Percentiles rank a stretch among this genome's conserved stretches.
Conservation (phyloP, 2,329 filamentous ascomycete species). For the Sporothrix brasiliensis region DNA sequence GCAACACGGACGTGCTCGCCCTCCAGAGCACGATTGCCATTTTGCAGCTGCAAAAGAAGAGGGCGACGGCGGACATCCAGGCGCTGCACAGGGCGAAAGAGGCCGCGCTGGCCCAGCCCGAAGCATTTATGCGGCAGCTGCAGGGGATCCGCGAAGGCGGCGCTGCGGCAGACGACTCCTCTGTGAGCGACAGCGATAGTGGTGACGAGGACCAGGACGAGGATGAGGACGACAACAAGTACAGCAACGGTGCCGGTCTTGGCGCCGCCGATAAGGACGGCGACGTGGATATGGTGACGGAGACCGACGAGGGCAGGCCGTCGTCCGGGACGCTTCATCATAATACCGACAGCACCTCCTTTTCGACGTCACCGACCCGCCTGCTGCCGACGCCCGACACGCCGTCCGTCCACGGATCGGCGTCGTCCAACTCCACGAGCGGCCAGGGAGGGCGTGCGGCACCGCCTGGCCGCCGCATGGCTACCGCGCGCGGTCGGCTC, state of each 20-base stretch:
- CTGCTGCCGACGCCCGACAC: background rate
- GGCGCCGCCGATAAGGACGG: slow-evolving; percentile 16
- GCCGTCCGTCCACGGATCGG: background rate
- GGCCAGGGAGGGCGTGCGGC: background rate
- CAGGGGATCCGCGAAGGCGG: slow-evolving; percentile 54
- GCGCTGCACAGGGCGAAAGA: slow-evolving; percentile 69
- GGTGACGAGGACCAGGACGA: slow-evolving; percentile 42
- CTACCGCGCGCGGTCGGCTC: background rate
- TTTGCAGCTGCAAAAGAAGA: slow-evolving; percentile 80
- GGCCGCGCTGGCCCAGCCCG: slow-evolving; percentile 70
- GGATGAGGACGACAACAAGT: background rate
- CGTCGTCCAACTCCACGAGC: background rate
- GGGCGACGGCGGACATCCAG: slow-evolving; percentile 74
- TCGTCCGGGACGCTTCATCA: background rate
- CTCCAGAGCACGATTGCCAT: slow-evolving; percentile 83
- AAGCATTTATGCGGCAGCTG: slow-evolving; percentile 71
- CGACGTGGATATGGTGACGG: slow-evolving; percentile 18
- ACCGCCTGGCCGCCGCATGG: background rate
- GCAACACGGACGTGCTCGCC: slow-evolving; percentile 84
- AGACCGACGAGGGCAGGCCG: background rate
- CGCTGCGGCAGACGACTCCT: slow-evolving; percentile 39
- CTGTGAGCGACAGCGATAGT: slow-evolving; percentile 41
- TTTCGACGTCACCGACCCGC: background rate
- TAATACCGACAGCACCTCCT: background rate
- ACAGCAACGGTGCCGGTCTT: background rate